Conservation (phyloP, 495 filamentous ascomycete genomes). For the Mycothermus thermophilus region DNA sequence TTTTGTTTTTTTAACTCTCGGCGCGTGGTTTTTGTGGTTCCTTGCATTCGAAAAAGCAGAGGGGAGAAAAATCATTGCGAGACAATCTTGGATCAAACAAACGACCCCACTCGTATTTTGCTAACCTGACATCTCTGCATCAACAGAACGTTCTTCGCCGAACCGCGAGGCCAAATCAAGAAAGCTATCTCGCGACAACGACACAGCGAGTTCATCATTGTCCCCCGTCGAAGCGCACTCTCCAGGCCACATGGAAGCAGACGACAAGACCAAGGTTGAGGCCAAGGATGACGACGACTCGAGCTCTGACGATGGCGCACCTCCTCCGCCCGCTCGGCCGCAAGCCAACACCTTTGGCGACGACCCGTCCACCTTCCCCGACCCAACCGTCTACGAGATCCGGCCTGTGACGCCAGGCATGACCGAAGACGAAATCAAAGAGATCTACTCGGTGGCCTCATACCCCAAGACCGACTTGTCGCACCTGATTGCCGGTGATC, state of each 20-base stretch:
- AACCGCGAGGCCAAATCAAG: slow-evolving; percentile 33
- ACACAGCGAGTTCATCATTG: slow-evolving; percentile 52
- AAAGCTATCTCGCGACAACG: slow-evolving; percentile 36
- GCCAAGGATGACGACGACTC: slow-evolving; percentile 40
- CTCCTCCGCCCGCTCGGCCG: slow-evolving; percentile 60
- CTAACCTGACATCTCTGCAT: background rate
- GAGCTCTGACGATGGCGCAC: slow-evolving; percentile 60
- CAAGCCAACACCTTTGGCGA: slow-evolving; percentile 75
- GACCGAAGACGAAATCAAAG: slow-evolving; percentile 64
- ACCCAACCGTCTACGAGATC: slow-evolving; percentile 92
- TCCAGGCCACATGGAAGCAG: slow-evolving; percentile 35
- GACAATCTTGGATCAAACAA: no score
- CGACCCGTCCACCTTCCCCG: slow-evolving; percentile 79
- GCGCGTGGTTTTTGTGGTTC: background rate
- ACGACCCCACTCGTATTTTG: no score
- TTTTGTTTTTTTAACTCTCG: slow-evolving; percentile 1
- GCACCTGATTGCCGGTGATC: slow-evolving; percentile 72
- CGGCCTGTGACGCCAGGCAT: slow-evolving; percentile 56
- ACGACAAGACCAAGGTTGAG: slow-evolving; percentile 35
- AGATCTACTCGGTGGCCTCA: slow-evolving; percentile 71
- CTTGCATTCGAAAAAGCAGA: no score
- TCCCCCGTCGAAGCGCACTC: slow-evolving; percentile 40
- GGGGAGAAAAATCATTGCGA: background rate
- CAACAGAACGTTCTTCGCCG: slow-evolving; percentile 37
- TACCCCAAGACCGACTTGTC: slow-evolving; percentile 71